A percentile compares a stretch with the other conserved stretches of the same genome.
Evolutionary conservation across 306 rosid species (phyloP).

Genomic region (Psophocarpus tetragonolobus): DNA sequence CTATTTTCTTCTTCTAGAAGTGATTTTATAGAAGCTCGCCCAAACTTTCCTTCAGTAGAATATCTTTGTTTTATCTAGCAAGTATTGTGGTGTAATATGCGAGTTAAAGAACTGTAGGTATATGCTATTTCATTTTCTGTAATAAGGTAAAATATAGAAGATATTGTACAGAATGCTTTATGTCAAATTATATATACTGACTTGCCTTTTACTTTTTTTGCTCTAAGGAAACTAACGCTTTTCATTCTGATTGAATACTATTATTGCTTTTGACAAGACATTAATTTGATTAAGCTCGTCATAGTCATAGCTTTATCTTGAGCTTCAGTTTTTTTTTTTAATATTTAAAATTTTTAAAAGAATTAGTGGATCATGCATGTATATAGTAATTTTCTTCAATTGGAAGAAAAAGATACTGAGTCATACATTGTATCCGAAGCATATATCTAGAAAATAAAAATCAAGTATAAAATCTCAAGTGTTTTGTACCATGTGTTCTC

Average conservation of each 20-base stretch:
- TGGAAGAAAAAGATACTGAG: neutral
- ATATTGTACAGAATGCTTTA: neutral
- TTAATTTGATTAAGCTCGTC: conserved; percentile 4
- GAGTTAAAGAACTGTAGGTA: neutral
- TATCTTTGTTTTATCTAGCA: conserved; percentile 14
- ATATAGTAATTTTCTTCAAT: neutral
- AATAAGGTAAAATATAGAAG: neutral
- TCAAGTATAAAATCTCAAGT: conserved; percentile 12
- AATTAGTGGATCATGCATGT: conserved; percentile 3
- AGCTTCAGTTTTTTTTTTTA: neutral
- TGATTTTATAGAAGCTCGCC: too few relatives aligned
- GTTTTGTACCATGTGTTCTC: neutral
- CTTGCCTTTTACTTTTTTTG: neutral
- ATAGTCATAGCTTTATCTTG: neutral
- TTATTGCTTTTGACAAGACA: conserved; percentile 4
- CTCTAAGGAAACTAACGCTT: neutral
- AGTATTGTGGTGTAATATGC: conserved; percentile 10
- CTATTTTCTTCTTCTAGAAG: too few relatives aligned
- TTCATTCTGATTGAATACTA: neutral
- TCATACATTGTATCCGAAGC: neutral
- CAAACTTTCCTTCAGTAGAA: too few relatives aligned
- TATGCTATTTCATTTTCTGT: neutral
- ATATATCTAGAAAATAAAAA: conserved; percentile 2
- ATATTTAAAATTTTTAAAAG: conserved; percentile 6
- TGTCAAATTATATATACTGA: neutral